Percentiles rank a stretch among this genome's conserved stretches.
Evolutionary conservation across 2,329 filamentous ascomycete genomes (phyloP).

Genomic region (Penicillium psychrosexuale): DNA sequence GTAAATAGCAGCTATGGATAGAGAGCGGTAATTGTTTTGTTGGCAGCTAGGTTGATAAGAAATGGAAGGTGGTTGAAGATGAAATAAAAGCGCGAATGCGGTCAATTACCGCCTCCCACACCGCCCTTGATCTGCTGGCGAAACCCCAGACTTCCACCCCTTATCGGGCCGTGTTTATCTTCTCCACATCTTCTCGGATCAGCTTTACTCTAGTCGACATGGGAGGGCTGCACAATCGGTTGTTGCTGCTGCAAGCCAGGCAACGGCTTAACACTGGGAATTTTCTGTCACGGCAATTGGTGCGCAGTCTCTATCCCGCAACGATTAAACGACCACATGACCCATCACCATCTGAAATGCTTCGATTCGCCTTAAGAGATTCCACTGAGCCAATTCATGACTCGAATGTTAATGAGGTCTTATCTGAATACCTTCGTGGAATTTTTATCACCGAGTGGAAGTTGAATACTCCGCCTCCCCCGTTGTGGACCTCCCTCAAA

Average conservation of each 20-base stretch:
- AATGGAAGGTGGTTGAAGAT: slow-evolving; percentile 9
- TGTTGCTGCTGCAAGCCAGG: background rate
- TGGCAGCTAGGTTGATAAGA: background rate
- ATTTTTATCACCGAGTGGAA: slow-evolving; percentile 26
- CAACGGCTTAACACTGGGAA: background rate
- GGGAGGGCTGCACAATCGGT: slow-evolving; percentile 2
- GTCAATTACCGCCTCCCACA: slow-evolving; percentile 13
- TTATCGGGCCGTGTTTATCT: slow-evolving; percentile 18
- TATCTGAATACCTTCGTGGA: slow-evolving; percentile 17
- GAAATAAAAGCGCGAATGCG: slow-evolving; percentile 13
- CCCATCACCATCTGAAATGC: slow-evolving; percentile 29
- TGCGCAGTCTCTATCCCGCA: background rate
- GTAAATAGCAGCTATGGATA: background rate
- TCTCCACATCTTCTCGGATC: slow-evolving; percentile 20
- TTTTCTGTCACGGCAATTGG: background rate
- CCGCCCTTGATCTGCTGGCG: slow-evolving; percentile 17
- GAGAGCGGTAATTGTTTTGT: background rate
- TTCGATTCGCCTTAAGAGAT: slow-evolving; percentile 34
- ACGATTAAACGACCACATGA: slow-evolving; percentile 1
- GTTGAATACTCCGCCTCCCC: slow-evolving; percentile 13
- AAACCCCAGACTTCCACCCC: slow-evolving; percentile 18
- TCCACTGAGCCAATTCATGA: slow-evolving; percentile 12
- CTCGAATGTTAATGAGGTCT: background rate
- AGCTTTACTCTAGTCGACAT: slow-evolving; percentile 8
- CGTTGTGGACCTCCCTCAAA: slow-evolving; percentile 24